Percentiles rank a stretch among this genome's conserved stretches.
phyloP scores from a whole-genome alignment of 495 filamentous ascomycete genomes.

The Sordaria brevicollis region DNA sequence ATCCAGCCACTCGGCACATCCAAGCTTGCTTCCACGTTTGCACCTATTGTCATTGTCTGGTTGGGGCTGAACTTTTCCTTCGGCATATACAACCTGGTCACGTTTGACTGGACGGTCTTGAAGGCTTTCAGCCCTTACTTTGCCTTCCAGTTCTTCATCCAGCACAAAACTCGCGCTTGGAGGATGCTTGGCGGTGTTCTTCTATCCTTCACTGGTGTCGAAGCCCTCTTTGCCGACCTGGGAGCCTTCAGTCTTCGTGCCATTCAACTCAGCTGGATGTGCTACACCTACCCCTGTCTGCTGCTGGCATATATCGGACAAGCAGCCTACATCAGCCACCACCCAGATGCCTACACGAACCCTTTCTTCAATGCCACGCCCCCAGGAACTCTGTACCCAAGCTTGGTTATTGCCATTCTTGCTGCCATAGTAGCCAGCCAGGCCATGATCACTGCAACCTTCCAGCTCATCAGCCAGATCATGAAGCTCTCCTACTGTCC shows the following conservation, averaged over 20 bases:
- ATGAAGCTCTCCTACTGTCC: constrained; percentile 70
- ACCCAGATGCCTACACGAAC: constrained; percentile 53
- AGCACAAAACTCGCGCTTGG: constrained; percentile 56
- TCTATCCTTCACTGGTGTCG: constrained; percentile 63
- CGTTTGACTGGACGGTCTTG: constrained; percentile 54
- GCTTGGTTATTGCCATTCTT: constrained; percentile 53
- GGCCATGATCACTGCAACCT: constrained; percentile 66
- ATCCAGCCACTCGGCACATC: constrained; percentile 62
- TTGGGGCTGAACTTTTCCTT: constrained; percentile 54
- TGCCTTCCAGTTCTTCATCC: constrained; percentile 49
- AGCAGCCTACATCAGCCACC: constrained; percentile 56
- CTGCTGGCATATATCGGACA: constrained; percentile 65
- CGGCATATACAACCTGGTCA: constrained; percentile 60
- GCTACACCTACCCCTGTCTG: constrained; percentile 55
- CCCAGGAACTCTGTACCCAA: constrained; percentile 55
- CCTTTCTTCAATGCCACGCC: constrained; percentile 62
- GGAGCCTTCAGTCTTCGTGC: constrained; percentile 55
- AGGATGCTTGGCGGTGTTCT: constrained; percentile 56
- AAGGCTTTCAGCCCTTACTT: constrained; percentile 61
- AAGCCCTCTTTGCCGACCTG: constrained; percentile 66
- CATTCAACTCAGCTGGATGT: constrained; percentile 56
- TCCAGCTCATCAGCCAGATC: constrained; percentile 57
- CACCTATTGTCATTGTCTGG: constrained; percentile 67
- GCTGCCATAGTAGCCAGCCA: constrained; percentile 69
- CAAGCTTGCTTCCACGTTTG: constrained; percentile 54